These are phyloP conservation scores for Globisporangium nagaii DNA, from an alignment of 352 stramenopile genomes.

Conservation along the genomic window DNA sequence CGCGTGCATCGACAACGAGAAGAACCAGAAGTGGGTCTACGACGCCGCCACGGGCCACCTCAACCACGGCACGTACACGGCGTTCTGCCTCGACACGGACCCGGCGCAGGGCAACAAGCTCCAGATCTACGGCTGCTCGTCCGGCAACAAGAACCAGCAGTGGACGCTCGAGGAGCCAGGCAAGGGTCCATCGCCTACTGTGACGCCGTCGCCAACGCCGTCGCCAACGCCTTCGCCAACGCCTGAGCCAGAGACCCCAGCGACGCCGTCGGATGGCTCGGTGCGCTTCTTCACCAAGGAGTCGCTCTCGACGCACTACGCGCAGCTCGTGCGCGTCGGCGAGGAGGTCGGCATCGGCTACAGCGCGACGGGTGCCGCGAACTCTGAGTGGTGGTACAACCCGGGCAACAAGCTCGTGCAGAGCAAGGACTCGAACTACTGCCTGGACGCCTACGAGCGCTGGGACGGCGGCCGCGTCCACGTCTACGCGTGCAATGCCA, in stretches of 20 bases:
- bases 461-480: constrained; percentile 47
- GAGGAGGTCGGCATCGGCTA: constrained; percentile 21
- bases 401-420: constrained; percentile 29
- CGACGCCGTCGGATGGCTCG: constrained; percentile 17
- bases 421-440: constrained; percentile 38
- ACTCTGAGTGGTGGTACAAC: constrained; percentile 42
- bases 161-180: constrained; percentile 19
- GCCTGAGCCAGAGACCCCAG: constrained; percentile 9
- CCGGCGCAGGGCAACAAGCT: constrained; percentile 40
- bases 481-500: constrained; percentile 26
- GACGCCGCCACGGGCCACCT: constrained; percentile 41
- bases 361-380: constrained; percentile 12
- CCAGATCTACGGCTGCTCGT: constrained; percentile 50
- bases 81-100: constrained; percentile 60
- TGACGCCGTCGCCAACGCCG: constrained; percentile 8
- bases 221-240: neutral
- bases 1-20: constrained; percentile 39
- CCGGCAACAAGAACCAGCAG: constrained; percentile 52
- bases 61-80: constrained; percentile 30
- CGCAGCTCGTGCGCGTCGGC: constrained; percentile 28
- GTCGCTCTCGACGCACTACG: constrained; percentile 23
- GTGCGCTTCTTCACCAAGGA: constrained; percentile 38
- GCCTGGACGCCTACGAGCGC: constrained; percentile 55
- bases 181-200: constrained; percentile 6
- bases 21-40: constrained; percentile 66